phyloP scores from a whole-genome alignment of 345 rosid species.

The Orychophragmus violaceus region DNA sequence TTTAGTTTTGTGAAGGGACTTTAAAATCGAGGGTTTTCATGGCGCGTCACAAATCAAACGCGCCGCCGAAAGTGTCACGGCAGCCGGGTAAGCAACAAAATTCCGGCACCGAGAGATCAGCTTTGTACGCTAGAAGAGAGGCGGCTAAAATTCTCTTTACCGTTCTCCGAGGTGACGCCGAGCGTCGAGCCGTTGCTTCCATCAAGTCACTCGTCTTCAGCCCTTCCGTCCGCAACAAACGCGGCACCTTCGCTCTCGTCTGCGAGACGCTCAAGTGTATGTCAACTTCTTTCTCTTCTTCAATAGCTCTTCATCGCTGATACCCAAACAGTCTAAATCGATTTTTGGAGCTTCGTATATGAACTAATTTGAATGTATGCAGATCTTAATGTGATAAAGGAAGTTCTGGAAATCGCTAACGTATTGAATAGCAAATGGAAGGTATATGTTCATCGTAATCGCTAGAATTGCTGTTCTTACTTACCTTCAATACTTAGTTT shows the following conservation, averaged over 20 bases:
- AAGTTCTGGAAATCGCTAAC: slow-evolving; percentile 52
- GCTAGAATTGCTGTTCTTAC: neutral
- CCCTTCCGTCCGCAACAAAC: slow-evolving; percentile 75
- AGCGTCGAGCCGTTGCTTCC: slow-evolving; percentile 68
- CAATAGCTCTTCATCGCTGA: neutral
- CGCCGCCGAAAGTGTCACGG: slow-evolving; percentile 17
- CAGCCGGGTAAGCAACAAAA: slow-evolving; percentile 9
- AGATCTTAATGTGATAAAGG: slow-evolving; percentile 69
- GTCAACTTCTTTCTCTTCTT: neutral
- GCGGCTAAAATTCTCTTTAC: slow-evolving; percentile 64
- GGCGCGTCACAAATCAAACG: slow-evolving; percentile 17
- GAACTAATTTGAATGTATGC: slow-evolving; percentile 15
- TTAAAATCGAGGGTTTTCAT: neutral
- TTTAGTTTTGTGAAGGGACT: neutral
- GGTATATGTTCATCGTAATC: slow-evolving; percentile 34
- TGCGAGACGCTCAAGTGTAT: slow-evolving; percentile 89
- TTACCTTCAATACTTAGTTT: neutral
- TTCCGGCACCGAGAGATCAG: slow-evolving; percentile 54
- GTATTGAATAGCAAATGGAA: slow-evolving; percentile 69
- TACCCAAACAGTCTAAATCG: neutral
- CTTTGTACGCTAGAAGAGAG: slow-evolving; percentile 75
- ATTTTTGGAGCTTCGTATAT: neutral
- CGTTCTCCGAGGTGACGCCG: slow-evolving; percentile 77
- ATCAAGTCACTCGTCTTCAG: slow-evolving; percentile 78
- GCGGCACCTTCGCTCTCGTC: slow-evolving; percentile 83